These are phyloP conservation scores for Adansonia grandidieri DNA, from an alignment of 441 rosid genomes.

Conservation along the genomic window DNA sequence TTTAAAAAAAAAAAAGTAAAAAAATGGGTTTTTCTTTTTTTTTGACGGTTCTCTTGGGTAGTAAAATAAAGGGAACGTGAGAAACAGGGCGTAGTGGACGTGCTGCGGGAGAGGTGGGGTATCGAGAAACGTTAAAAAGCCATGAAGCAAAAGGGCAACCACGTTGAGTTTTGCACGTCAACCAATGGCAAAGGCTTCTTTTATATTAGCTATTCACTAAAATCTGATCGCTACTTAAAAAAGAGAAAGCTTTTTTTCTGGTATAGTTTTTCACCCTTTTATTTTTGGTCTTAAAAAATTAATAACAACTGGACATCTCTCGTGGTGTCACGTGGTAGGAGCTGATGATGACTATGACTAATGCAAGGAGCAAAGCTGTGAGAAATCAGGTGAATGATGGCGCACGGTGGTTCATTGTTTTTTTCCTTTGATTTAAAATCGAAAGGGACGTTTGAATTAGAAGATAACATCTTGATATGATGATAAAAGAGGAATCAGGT, in stretches of 20 bases:
- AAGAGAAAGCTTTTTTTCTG: not conserved
- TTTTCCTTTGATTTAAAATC: not conserved
- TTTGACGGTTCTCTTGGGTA: not conserved
- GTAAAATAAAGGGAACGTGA: slow-evolving; percentile 22
- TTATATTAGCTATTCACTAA: slow-evolving; percentile 7
- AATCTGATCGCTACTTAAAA: not conserved
- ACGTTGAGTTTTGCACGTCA: slow-evolving; percentile 35
- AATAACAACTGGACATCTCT: slow-evolving; percentile 22
- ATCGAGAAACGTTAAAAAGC: slow-evolving; percentile 36
- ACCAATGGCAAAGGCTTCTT: slow-evolving; percentile 33
- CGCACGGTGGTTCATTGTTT: slow-evolving; percentile 19
- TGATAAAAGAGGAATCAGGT: not conserved
- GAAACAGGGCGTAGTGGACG: slow-evolving; percentile 24
- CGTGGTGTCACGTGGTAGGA: slow-evolving; percentile 44
- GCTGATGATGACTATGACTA: slow-evolving; percentile 9
- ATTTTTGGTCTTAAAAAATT: not conserved
- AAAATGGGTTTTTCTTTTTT: not conserved
- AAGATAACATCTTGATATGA: not conserved
- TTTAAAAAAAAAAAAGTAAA: not conserved
- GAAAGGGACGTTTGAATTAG: not conserved
- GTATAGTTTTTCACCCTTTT: not conserved
- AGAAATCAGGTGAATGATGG: slow-evolving; percentile 23
- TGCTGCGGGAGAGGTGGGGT: not conserved
- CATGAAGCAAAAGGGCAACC: slow-evolving; percentile 5
- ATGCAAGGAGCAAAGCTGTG: not conserved